A percentile compares a stretch with the other conserved stretches of the same genome.
Evolutionary conservation across 495 filamentous ascomycete species (phyloP).

Genomic region (Neurospora sublineolata): DNA sequence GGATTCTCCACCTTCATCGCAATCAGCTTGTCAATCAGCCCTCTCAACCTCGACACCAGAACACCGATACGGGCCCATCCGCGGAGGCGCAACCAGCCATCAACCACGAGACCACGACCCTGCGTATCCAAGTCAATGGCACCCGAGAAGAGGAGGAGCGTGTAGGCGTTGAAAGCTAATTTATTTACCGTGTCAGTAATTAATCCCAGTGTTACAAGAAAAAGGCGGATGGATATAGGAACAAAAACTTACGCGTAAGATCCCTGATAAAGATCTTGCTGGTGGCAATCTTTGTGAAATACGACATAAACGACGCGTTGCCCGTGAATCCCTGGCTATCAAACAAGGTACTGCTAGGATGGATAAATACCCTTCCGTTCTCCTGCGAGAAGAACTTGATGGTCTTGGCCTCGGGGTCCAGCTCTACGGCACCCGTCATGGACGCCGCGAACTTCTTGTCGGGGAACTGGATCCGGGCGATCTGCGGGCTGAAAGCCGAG

Average conservation of each 20-base stretch:
- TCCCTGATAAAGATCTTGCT: slow-evolving; percentile 83
- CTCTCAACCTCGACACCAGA: slow-evolving; percentile 67
- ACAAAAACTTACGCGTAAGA: slow-evolving; percentile 58
- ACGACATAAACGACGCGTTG: slow-evolving; percentile 60
- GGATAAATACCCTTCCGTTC: slow-evolving; percentile 80
- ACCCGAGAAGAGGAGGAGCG: slow-evolving; percentile 82
- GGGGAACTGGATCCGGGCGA: slow-evolving; percentile 81
- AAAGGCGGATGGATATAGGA: not conserved
- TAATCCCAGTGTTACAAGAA: not conserved
- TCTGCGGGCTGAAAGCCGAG: slow-evolving; percentile 79
- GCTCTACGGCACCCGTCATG: slow-evolving; percentile 73
- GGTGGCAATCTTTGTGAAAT: slow-evolving; percentile 83
- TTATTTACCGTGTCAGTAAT: not conserved
- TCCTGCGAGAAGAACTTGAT: slow-evolving; percentile 89
- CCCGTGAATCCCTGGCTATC: slow-evolving; percentile 62
- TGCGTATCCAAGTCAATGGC: slow-evolving; percentile 74
- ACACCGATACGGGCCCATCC: slow-evolving; percentile 96
- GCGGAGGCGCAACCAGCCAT: slow-evolving; percentile 80
- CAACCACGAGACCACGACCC: slow-evolving; percentile 79
- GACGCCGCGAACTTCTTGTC: slow-evolving; percentile 88
- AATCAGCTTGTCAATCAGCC: slow-evolving; percentile 76
- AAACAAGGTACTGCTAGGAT: slow-evolving; percentile 79
- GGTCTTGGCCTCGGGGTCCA: slow-evolving; percentile 82
- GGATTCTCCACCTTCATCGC: slow-evolving; percentile 70
- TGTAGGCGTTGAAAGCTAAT: slow-evolving; percentile 90